Percentiles rank a stretch among this genome's conserved stretches.
These are phyloP conservation scores for Pyricularia sp. DNA, from an alignment of 2,329 filamentous ascomycete species.

Conservation along the genomic window DNA sequence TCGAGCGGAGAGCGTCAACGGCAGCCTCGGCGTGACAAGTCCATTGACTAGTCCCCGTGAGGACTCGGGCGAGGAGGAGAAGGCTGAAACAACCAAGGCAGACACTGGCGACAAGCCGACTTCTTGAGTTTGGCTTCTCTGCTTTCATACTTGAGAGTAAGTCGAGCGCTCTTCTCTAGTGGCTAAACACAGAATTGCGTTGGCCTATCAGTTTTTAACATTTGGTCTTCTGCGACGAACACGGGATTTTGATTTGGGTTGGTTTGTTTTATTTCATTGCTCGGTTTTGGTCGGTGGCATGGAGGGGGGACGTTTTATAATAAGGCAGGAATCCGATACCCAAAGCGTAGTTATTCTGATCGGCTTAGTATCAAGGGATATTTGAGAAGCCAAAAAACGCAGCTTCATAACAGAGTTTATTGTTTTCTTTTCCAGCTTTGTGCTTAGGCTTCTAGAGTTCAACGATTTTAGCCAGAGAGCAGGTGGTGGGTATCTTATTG, in stretches of 20 bases:
- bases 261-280: slow-evolving; percentile 5
- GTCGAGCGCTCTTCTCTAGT: neutral
- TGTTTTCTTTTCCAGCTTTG: neutral
- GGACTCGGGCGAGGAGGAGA: neutral
- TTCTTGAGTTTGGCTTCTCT: neutral
- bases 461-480: no score
- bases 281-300: neutral
- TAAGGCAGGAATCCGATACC: neutral
- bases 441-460: no score
- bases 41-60: slow-evolving; percentile 46
- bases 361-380: neutral
- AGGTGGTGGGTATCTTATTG: no score
- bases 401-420: neutral
- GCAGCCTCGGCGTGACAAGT: slow-evolving; percentile 59
- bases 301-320: slow-evolving; percentile 12
- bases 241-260: slow-evolving; percentile 4
- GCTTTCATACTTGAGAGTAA: neutral
- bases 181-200: neutral
- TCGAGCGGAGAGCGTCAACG: slow-evolving; percentile 71
- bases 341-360: slow-evolving; percentile 1
- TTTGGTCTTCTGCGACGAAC: neutral
- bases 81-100: neutral
- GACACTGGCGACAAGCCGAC: neutral
- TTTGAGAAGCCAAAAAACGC: neutral
- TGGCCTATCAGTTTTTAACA: neutral